Base-by-base conservation (phyloP, 371 early-diverging fungal genomes). In the Funneliformis caledonium region DNA sequence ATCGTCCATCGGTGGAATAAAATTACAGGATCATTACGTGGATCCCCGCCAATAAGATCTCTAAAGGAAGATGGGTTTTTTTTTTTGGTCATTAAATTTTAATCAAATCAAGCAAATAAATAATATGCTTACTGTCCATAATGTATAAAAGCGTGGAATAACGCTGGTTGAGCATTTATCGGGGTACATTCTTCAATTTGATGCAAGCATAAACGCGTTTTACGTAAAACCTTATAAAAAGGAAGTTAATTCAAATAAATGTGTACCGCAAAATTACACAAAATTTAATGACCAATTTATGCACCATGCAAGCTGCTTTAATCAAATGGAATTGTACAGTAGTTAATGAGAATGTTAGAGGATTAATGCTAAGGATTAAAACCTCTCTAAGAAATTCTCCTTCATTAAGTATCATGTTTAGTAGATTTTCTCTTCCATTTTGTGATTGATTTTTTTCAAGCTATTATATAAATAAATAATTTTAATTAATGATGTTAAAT, bases 1-100 rank as follows among this genome's bases (percentile, higher is more conserved):
- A 72, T 72, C 5, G 50, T 72, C 72, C 72, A 72, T 26, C 72
- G 72, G 50, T 72, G 72, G 26, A 50, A 72, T 72, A 72, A 72
- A n/a, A 47, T 31, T 31, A 50, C 7, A 50, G 72, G 72, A 52
- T 72, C 52, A 33, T 9, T 22, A 6, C 33, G 50, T 16, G 72
- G 72, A 72, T 72, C 56, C 2, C 33, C 26, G 6, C 26, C 50
- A 26, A 42, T 22, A 52, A 26, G 14, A 33, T 72, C 26, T 2
- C 52, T 72, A 48, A 42, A 42, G 9, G 4, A 8, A 69, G 26
- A 42, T 0, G 1, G 7, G 0, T 4, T 69, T 69, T 42, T 42
- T 69, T 37, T 22, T 64, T 22, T 64, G 1, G 6, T n/a, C 16
- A 12, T 42, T 69, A 69, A 7, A 37, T 37, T 69, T 65, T 61